Base-by-base conservation (phyloP, 805 yeast genomes). In the Lipomyces sp. region DNA sequence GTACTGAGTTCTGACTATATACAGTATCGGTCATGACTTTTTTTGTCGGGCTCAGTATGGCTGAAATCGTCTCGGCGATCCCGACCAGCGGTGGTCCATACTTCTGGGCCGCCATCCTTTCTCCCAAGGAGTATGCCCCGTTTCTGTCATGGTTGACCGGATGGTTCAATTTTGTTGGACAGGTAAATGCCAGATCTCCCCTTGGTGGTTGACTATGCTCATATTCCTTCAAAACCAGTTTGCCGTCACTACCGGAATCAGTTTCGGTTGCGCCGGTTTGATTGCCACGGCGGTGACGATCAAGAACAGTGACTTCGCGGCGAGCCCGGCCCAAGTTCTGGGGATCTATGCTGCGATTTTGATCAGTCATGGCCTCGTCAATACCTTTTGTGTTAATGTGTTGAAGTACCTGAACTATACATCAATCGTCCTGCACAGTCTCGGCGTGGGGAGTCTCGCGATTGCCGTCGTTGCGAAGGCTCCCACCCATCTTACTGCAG, bases 61-160 rank as follows among this genome's bases (percentile, higher is more conserved):
- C 64, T 15, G 72, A 69, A 35, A 60, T 69, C 29, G 65, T 67
- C 8, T 69, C 72, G 29, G 66, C 67, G 18, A 69, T 65, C 53
- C 73, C 73, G 18, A 71, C 72, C 5, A 62, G 71, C 32, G 73
- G 73, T 29, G 73, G 73, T 6, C 71, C 62, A 33, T 71, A 71
- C 59, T 70, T 55, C 45, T 66, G 71, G 63, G 51, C 68, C 32
- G 73, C 75, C 8, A 57, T 64, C 34, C 64, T 75, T n/a, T 69
- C 76, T 13, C 73, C 75, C 4, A 64, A 63, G 33, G 63, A 63
- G 53, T 70, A 60, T 33, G 66, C 69, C 33, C 73, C 75, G 18
- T 67, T 73, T 60, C 33, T 67, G 29, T 64, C 74, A 6, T 73
- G 74, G 74, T 13, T 70, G 29, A 69, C 72, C 4, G 76, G 76